Evolutionary conservation across 2,329 filamentous ascomycete genomes (phyloP), one percentile per base, ranked within the genome.

Genomic region (Aspergillus sp.): DNA sequence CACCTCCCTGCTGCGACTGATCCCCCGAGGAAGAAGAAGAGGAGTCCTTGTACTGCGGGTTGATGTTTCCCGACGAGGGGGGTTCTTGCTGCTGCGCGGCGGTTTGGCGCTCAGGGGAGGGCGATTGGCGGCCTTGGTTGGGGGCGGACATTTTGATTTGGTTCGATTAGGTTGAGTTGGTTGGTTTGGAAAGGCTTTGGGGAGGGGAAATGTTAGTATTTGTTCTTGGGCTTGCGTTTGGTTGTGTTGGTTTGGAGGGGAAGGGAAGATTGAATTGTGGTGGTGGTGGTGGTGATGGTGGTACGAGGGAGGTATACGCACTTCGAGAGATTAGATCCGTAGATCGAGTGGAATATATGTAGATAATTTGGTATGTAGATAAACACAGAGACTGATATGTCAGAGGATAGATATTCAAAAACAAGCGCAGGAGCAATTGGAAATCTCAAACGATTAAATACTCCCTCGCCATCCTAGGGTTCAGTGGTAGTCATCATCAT

Each of bases 91-190:
- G 91, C 79, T 95, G 91, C 57, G 80, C 77, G 60, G 85, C 87
- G 42, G 82, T 79, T 77, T 91, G 90, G 66, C 75, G 73, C 79
- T 90, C 87, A 29, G 90, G 90, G 55, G 87, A 80, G 63, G 92
- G 92, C 32, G 92, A 96, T 78, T 96, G 85, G 72, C 88, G 87
- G 74, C 90, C 90, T 77, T 84, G 77, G 71, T 81, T 78, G 65
- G 80, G 83, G 58, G 84, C 82, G 68, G 90, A 87, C 89, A 92
- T 73, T 53, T 55, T 69, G 26, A 16, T 54, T 39, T 52, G 56
- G 29, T 14, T 46, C 54, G 20, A 20, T 20, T 20, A 20, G 20
- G 20, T 20, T 20, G 20, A 20, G 20, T 20, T 20, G 39, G 36
- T 16, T 22, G 47, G 46, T 52, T 59, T 29, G 6, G 7, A 6